A percentile compares a stretch with the other conserved stretches of the same genome.
These are phyloP conservation scores for Ogataea salicorniae DNA, from an alignment of 805 yeast species.

Conservation along the genomic window DNA sequence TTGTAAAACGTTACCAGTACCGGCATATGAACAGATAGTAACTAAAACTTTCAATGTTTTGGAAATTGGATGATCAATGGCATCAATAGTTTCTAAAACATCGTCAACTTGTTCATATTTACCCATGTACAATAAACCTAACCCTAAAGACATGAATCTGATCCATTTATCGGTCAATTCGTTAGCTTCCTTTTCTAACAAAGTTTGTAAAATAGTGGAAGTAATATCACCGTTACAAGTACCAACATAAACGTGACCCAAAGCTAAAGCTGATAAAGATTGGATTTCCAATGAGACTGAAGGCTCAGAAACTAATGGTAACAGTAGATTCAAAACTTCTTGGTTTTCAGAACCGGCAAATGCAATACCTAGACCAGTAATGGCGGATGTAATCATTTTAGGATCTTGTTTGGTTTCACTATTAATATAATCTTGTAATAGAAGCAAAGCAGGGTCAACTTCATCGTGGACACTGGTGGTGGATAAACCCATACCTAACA, in stretches of 20 bases:
- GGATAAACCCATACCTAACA: constrained; percentile 89
- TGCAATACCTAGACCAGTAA: constrained; percentile 88
- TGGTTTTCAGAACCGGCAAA: constrained; percentile 92
- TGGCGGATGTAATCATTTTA: constrained; percentile 70
- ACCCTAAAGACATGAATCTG: constrained; percentile 83
- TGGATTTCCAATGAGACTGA: constrained; percentile 72
- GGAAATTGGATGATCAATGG: constrained; percentile 92
- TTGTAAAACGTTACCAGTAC: constrained; percentile 95
- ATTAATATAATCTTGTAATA: constrained; percentile 67
- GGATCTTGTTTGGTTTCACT: constrained; percentile 47
- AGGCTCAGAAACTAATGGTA: constrained; percentile 79
- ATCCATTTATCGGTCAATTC: constrained; percentile 85
- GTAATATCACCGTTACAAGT: constrained; percentile 93
- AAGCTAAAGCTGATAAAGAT: constrained; percentile 81
- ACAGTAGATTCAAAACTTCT: constrained; percentile 68
- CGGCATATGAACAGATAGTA: constrained; percentile 91
- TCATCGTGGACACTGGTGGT: constrained; percentile 94
- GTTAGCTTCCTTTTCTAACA: constrained; percentile 74
- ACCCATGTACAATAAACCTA: constrained; percentile 89
- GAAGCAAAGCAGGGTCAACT: constrained; percentile 83
- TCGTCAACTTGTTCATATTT: constrained; percentile 92
- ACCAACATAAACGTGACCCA: constrained; percentile 94
- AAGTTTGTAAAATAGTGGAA: constrained; percentile 83
- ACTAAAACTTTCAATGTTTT: constrained; percentile 85
- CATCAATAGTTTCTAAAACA: constrained; percentile 87